Evolutionary conservation across 345 rosid species (phyloP).

Genomic region (Cardamine resedifolia): DNA sequence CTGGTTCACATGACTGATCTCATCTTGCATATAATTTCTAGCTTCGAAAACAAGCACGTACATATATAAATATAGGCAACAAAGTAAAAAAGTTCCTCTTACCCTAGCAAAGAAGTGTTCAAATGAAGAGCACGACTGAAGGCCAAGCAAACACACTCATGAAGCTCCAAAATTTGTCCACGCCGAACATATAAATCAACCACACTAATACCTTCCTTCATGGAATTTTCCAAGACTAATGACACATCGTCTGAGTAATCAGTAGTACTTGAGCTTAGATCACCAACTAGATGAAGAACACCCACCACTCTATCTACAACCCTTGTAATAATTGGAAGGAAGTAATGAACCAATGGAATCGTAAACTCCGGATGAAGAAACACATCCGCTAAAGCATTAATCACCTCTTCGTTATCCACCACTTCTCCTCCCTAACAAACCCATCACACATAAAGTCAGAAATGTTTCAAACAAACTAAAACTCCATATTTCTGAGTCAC

Average conservation of each 20-base stretch:
- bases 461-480: background rate
- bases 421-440: slow-evolving; percentile 46
- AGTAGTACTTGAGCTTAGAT: slow-evolving; percentile 46
- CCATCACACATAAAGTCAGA: background rate
- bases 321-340: slow-evolving; percentile 51
- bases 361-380: slow-evolving; percentile 71
- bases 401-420: slow-evolving; percentile 57
- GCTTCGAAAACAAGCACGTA: background rate
- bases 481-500: background rate
- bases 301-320: slow-evolving; percentile 62
- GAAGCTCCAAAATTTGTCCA: slow-evolving; percentile 70
- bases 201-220: slow-evolving; percentile 49
- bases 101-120: slow-evolving; percentile 66
- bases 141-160: slow-evolving; percentile 87
- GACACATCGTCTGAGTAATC: slow-evolving; percentile 36
- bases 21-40: background rate
- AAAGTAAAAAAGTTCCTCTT: slow-evolving; percentile 22
- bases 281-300: slow-evolving; percentile 50
- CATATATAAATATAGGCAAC: slow-evolving; percentile 3
- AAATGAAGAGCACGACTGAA: slow-evolving; percentile 80
- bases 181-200: slow-evolving; percentile 52
- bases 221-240: slow-evolving; percentile 31
- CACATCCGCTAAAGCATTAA: slow-evolving; percentile 51
- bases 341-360: slow-evolving; percentile 63
- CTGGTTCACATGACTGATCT: background rate